A percentile compares a stretch with the other conserved stretches of the same genome.
phyloP scores from a whole-genome alignment of 306 rosid genomes.

The Chamaecrista fasciculata region DNA sequence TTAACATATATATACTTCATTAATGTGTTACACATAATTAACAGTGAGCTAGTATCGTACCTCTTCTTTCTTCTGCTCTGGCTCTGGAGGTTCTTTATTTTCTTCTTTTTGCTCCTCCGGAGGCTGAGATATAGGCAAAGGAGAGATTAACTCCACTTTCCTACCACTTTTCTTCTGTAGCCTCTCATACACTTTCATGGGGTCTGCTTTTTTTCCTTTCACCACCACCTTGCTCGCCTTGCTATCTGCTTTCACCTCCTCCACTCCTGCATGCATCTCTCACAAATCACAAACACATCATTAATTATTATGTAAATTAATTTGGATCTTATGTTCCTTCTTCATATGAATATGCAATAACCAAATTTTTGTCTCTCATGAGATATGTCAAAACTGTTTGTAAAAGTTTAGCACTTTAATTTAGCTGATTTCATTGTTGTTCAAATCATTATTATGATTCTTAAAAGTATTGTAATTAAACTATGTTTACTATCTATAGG shows the following conservation, averaged over 20 bases:
- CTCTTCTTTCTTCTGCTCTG: slow-evolving; percentile 73
- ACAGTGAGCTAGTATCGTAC: slow-evolving; percentile 46
- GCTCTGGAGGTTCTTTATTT: slow-evolving; percentile 34
- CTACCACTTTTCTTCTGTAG: slow-evolving; percentile 84
- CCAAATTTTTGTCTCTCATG: slow-evolving; percentile 24
- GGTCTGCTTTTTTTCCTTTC: slow-evolving; percentile 86
- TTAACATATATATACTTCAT: too few relatives aligned
- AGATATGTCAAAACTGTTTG: neutral
- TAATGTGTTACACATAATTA: too few relatives aligned
- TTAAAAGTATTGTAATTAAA: too few relatives aligned
- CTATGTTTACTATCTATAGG: too few relatives aligned
- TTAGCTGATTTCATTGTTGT: slow-evolving; percentile 20
- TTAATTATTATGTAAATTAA: slow-evolving; percentile 20
- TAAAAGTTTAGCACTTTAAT: slow-evolving; percentile 24
- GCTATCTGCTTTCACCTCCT: slow-evolving; percentile 70
- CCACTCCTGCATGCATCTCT: slow-evolving; percentile 65
- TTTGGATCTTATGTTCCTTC: too few relatives aligned
- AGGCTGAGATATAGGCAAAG: slow-evolving; percentile 85
- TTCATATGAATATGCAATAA: too few relatives aligned
- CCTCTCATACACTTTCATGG: slow-evolving; percentile 73
- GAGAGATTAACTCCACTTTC: slow-evolving; percentile 79
- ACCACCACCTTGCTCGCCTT: slow-evolving; percentile 70
- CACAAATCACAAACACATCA: neutral
- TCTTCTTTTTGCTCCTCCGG: slow-evolving; percentile 51
- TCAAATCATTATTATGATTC: too few relatives aligned